A percentile compares a stretch with the other conserved stretches of the same genome.
These are phyloP conservation scores for Pyrenula massariospora DNA, from an alignment of 495 filamentous ascomycete species.

Conservation along the genomic window DNA sequence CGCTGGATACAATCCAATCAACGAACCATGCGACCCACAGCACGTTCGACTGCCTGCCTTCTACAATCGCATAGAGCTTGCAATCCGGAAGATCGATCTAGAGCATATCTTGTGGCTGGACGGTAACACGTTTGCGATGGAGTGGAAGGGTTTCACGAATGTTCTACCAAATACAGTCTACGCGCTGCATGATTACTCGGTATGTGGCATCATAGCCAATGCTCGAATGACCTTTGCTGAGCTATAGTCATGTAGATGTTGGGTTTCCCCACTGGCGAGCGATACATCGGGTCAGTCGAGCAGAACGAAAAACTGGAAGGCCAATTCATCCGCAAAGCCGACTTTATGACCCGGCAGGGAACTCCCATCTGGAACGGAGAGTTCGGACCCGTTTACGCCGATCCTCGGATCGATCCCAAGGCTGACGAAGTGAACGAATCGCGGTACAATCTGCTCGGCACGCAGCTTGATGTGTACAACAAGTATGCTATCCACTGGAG, in stretches of 20 bases:
- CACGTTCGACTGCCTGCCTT: slow-evolving; percentile 41
- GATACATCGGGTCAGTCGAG: slow-evolving; percentile 35
- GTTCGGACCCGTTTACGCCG: slow-evolving; percentile 51
- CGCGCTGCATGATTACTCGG: slow-evolving; percentile 49
- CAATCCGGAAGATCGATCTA: slow-evolving; percentile 45
- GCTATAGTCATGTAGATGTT: slow-evolving; percentile 16
- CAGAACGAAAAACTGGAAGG: slow-evolving; percentile 37
- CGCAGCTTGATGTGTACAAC: slow-evolving; percentile 46
- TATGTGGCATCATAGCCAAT: slow-evolving; percentile 3
- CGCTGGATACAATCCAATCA: slow-evolving; percentile 56
- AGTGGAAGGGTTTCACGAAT: slow-evolving; percentile 30
- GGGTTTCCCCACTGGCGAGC: slow-evolving; percentile 44
- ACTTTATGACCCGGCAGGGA: slow-evolving; percentile 41
- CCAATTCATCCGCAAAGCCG: slow-evolving; percentile 41
- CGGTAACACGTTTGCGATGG: slow-evolving; percentile 55
- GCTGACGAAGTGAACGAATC: slow-evolving; percentile 35
- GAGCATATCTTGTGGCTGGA: slow-evolving; percentile 55
- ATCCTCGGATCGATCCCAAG: slow-evolving; percentile 17
- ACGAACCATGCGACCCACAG: slow-evolving; percentile 50
- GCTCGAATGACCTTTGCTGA: background rate
- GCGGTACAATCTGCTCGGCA: slow-evolving; percentile 40
- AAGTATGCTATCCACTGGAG: slow-evolving; percentile 44
- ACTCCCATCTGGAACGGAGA: slow-evolving; percentile 57
- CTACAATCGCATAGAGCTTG: slow-evolving; percentile 45
- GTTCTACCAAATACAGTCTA: slow-evolving; percentile 48